Base-by-base conservation (phyloP, 306 rosid genomes). In the Ormosia semicastrata region DNA sequence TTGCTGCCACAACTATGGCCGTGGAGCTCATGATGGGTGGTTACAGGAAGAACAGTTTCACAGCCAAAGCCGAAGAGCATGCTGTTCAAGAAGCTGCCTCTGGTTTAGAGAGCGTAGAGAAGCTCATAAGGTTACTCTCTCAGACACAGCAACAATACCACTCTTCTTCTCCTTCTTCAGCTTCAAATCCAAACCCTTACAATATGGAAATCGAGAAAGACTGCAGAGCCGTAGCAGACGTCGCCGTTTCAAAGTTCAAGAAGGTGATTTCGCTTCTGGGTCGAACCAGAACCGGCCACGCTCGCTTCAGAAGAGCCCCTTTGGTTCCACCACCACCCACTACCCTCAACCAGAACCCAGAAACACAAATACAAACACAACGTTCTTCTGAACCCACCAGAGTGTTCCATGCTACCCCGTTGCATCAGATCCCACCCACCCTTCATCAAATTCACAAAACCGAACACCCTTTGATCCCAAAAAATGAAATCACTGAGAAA, bases 61-160 rank as follows among this genome's bases (percentile, higher is more conserved):
- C 91, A 0, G 18, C 91, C 65, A 82, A 80, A 9, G 41, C 84
- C 2, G 93, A 90, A 73, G 88, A 91, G 4, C 73, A 82, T 79
- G 97, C 93, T 10, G 97, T 90, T 10, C 86, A 87, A 52, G 95
- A 92, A 84, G 97, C 97, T 3, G 95, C 97, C 0, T 90, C 97
- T 36, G 97, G 97, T 29, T 82, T 92, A 33, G 91, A 92, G 36
- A 89, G 91, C 86, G 91, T 92, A 5, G 87, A 86, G 40, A 92
- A 87, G 54, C 92, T 92, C 59, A 88, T 90, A 49, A 54, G 60
- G 36, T 39, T 85, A 3, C 88, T 85, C 66, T 85, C 85, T n/a
- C 80, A 81, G 14, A 63, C 59, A 4, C 92, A 85, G 13, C 82
- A 80, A 6, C 86, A 78, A 2, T 73, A 39, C 68, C 32, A 74